A percentile compares a stretch with the other conserved stretches of the same genome.
These are phyloP conservation scores for Penicillium sp. DNA, from an alignment of 2,329 filamentous ascomycete genomes.

Conservation along the genomic window DNA sequence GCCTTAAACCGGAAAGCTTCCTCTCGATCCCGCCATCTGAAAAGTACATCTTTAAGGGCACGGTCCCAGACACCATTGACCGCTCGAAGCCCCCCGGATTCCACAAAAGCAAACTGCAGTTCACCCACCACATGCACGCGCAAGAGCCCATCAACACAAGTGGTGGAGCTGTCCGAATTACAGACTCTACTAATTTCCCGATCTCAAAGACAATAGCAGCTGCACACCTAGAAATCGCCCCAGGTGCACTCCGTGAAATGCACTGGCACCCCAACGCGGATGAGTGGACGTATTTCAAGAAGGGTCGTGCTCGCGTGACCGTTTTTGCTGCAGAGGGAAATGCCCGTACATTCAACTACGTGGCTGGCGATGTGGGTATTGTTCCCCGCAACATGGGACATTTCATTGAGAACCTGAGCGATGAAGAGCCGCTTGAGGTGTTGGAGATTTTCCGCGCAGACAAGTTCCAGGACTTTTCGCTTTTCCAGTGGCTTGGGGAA, in stretches of 20 bases:
- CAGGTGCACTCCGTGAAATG: conserved; percentile 72
- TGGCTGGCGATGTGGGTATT: conserved; percentile 72
- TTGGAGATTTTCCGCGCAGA: conserved; percentile 72
- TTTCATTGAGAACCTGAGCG: conserved; percentile 75
- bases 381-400: conserved; percentile 75
- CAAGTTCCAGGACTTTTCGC: conserved; percentile 70
- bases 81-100: conserved; percentile 60
- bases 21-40: conserved; percentile 35
- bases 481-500: conserved; percentile 76
- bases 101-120: conserved; percentile 63
- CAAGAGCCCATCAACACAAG: conserved; percentile 62
- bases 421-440: conserved; percentile 71
- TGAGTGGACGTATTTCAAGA: conserved; percentile 77
- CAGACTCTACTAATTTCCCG: conserved; percentile 71
- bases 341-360: conserved; percentile 73
- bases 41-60: conserved; percentile 76
- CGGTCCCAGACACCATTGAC: conserved; percentile 61
- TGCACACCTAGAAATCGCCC: conserved; percentile 64
- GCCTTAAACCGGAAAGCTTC: conserved; percentile 67
- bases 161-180: conserved; percentile 65
- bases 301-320: conserved; percentile 70
- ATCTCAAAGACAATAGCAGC: conserved; percentile 72
- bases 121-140: conserved; percentile 68
- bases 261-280: conserved; percentile 80
- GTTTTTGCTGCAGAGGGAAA: conserved; percentile 70